Evolutionary conservation across 306 rosid species (phyloP), one percentile per base, ranked within the genome.

Genomic region (Pterocarpus santalinus): DNA sequence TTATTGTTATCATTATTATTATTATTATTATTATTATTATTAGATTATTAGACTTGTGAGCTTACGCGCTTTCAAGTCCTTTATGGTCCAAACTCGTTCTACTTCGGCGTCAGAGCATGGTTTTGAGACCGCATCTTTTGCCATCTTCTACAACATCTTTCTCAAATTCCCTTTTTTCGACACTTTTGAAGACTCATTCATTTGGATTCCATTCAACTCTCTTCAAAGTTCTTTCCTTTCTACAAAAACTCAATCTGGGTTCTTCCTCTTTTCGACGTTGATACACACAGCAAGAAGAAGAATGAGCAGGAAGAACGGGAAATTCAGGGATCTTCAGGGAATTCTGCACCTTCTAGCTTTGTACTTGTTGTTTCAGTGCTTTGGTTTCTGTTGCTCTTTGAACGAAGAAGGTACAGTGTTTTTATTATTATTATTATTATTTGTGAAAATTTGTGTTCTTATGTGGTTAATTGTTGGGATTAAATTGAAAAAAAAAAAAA

Each of bases 361-460:
- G n/a, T 84, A 80, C 78, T 78, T 91, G 35, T 77, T 87, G 86
- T 62, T 77, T 85, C 91, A 83, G 81, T 87, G 80, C 83, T 82
- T 86, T 69, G 49, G 57, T 76, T 69, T 85, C 9, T 90, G 93
- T 61, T 90, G 90, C 87, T 90, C 91, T 75, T 76, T 94, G 87
- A 92, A 92, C 65, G 90, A 89, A 76, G 97, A 94, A 87, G 98
- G 98, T 94, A 55, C 32, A 16, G 1, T 55, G 5, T 53, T 55
- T n/a, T 17, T 47, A 1, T 47, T 22, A 22, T 2, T 46, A 22
- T 2, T 46, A n/a, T 69, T 78, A 63, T 34, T 38, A 66, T 65
- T 73, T 35, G 46, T 63, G 69, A 64, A 63, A 10, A 75, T 3
- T 79, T 57, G 72, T 72, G 2, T 81, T 80, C 5, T 70, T 13